Evolutionary conservation across 192 early-diverging fungal species (phyloP).

Genomic region (Lobosporangium transversale): DNA sequence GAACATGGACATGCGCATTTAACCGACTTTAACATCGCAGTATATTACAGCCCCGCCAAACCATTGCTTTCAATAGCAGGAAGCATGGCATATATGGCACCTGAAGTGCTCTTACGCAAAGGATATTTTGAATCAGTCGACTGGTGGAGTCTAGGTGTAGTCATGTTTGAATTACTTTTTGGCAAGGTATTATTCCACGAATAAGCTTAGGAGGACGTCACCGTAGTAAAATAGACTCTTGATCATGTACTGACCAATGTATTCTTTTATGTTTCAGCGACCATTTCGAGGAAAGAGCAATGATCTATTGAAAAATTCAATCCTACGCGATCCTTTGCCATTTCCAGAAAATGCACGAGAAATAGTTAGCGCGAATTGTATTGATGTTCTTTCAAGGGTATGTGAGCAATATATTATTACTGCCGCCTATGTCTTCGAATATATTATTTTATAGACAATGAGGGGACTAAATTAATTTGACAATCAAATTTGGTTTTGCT

Average conservation of each 20-base stretch:
- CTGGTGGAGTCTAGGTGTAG: conserved; percentile 89
- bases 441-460: too few relatives aligned
- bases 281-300: conserved; percentile 85
- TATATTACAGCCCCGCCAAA: conserved; percentile 69
- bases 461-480: too few relatives aligned
- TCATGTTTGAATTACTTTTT: conserved; percentile 79
- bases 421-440: too few relatives aligned
- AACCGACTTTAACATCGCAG: conserved; percentile 91
- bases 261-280: conserved; percentile 56
- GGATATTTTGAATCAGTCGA: conserved; percentile 67
- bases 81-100: conserved; percentile 90
- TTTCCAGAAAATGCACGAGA: conserved; percentile 69
- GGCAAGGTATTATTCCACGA: conserved; percentile 83
- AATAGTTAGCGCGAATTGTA: conserved; percentile 58
- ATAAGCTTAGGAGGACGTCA: too few relatives aligned
- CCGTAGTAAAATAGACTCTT: too few relatives aligned
- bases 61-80: conserved; percentile 81
- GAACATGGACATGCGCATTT: conserved; percentile 82
- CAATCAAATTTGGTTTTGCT: too few relatives aligned
- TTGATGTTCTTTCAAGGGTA: conserved; percentile 64
- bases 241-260: background rate
- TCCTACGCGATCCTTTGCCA: conserved; percentile 72
- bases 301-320: conserved; percentile 73
- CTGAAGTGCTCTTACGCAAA: conserved; percentile 73
- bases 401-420: too few relatives aligned